Conservation (phyloP, 2,329 filamentous ascomycete genomes). For the Corinectria fuckeliana region DNA sequence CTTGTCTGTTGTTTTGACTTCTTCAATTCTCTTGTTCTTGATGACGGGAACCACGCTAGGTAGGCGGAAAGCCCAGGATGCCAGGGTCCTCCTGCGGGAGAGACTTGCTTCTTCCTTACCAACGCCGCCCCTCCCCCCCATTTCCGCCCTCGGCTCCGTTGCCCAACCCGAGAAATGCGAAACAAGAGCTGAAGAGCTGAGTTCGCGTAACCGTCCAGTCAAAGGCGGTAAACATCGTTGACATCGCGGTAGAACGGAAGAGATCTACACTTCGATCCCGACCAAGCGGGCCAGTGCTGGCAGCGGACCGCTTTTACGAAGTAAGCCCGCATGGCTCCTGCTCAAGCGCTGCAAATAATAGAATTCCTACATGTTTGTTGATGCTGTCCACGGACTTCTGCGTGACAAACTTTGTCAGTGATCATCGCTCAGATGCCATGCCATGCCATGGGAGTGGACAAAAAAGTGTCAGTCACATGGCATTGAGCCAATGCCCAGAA, state of each 20-base stretch:
- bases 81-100: no score
- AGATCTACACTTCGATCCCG: no score
- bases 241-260: background rate
- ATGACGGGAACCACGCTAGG: background rate
- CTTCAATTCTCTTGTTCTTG: background rate
- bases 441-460: background rate
- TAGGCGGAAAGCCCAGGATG: background rate
- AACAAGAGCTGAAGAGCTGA: no score
- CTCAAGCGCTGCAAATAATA: background rate
- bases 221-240: background rate
- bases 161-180: background rate
- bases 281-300: background rate
- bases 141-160: background rate
- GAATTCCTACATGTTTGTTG: background rate
- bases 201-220: background rate
- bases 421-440: background rate
- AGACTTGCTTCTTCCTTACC: background rate
- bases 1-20: no score
- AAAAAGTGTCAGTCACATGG: constrained; percentile 4
- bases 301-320: background rate
- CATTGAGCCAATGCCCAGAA: background rate
- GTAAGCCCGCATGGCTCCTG: background rate
- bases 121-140: background rate
- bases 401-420: constrained; percentile 9
- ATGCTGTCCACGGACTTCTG: background rate